phyloP scores from a whole-genome alignment of 768 basidiomycete genomes.

The Grammothele lineata region DNA sequence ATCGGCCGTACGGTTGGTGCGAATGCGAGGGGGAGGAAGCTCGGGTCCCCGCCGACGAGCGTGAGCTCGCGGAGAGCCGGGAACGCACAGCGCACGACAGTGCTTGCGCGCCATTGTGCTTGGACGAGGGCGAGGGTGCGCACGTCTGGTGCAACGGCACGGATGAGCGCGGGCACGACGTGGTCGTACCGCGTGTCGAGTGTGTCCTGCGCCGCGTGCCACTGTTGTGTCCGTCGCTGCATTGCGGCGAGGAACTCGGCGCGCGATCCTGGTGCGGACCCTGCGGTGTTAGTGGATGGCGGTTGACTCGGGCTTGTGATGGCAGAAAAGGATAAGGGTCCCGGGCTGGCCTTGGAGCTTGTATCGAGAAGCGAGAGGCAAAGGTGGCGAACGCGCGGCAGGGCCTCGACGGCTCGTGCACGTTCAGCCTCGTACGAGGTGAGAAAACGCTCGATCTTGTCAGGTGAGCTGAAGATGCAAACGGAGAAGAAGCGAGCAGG shows the following conservation, averaged over 20 bases:
- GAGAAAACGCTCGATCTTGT: constrained; percentile 11
- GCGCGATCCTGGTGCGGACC: background rate
- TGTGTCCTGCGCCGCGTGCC: constrained; percentile 8
- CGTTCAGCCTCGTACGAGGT: constrained; percentile 9
- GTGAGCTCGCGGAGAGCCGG: constrained; percentile 10
- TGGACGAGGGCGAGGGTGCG: constrained; percentile 10
- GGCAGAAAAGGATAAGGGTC: no score
- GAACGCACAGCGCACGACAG: constrained; percentile 6
- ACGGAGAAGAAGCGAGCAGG: constrained; percentile 14
- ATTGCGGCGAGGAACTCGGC: constrained; percentile 10
- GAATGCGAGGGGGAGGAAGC: constrained; percentile 5
- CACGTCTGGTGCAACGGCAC: constrained; percentile 12
- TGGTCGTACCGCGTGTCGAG: constrained; percentile 13
- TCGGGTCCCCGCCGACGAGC: constrained; percentile 9
- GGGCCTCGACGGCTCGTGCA: constrained; percentile 4
- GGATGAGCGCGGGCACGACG: constrained; percentile 9
- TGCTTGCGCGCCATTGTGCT: constrained; percentile 8
- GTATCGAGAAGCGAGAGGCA: constrained; percentile 10
- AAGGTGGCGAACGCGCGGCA: constrained; percentile 12
- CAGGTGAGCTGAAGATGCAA: constrained; percentile 7
- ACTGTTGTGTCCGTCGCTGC: constrained; percentile 9
- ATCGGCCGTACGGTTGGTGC: background rate
- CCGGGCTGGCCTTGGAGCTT: background rate
- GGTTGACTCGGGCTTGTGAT: no score
- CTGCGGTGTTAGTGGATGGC: background rate